Conservation (phyloP, 108 stramenopile species). For the Nannochloropsis gaditana region DNA sequence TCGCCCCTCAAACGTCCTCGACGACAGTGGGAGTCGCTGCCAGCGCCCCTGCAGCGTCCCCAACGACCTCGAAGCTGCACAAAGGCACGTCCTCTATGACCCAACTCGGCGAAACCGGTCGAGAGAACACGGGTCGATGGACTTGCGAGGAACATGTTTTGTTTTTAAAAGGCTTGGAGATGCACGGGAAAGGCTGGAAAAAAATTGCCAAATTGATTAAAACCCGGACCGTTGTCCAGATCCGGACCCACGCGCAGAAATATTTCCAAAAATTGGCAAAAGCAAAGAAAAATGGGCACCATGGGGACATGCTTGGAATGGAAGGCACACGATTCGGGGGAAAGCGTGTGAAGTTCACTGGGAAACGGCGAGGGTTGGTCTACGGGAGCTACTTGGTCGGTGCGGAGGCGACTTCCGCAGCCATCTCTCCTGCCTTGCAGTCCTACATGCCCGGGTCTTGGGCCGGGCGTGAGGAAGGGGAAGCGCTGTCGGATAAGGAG, state of each 20-base stretch:
- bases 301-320: constrained; percentile 27
- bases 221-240: constrained; percentile 67
- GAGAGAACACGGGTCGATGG: constrained; percentile 81
- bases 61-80: neutral
- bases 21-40: neutral
- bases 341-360: constrained; percentile 20
- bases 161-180: constrained; percentile 72
- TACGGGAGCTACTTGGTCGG: neutral
- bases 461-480: neutral
- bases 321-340: constrained; percentile 11
- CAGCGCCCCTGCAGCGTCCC: neutral
- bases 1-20: neutral
- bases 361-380: neutral
- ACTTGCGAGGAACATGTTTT: constrained; percentile 75
- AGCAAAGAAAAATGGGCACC: constrained; percentile 49
- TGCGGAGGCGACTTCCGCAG: constrained; percentile 24
- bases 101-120: neutral
- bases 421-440: constrained; percentile 39
- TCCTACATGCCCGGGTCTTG: constrained; percentile 27
- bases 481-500: neutral
- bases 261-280: constrained; percentile 66
- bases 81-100: neutral
- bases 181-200: constrained; percentile 83
- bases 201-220: constrained; percentile 67
- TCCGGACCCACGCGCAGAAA: constrained; percentile 78